Conservation (phyloP, 106 monocot species). For the Triglochin maritima region DNA sequence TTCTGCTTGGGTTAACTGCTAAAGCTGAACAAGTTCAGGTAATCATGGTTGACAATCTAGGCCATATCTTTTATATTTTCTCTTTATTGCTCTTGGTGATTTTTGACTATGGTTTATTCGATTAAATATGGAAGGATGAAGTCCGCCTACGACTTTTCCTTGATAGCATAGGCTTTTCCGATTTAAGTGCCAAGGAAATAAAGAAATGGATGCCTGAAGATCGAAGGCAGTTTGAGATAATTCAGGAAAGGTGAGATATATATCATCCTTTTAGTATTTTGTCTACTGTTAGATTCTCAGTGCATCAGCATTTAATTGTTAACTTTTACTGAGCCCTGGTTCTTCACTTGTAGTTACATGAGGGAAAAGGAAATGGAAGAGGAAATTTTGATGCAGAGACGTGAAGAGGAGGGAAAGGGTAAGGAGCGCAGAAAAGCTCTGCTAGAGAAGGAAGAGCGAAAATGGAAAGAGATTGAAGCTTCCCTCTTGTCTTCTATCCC, state of each 20-base stretch:
- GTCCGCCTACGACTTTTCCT: conserved; percentile 94
- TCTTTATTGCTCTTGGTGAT: neutral
- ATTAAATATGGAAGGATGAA: conserved; percentile 62
- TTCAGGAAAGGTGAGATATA: conserved; percentile 74
- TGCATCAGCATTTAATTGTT: neutral
- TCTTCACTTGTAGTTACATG: conserved; percentile 57
- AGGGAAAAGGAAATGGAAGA: conserved; percentile 99
- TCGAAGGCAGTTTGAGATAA: conserved; percentile 81
- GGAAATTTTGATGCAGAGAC: conserved; percentile 89
- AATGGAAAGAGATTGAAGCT: conserved; percentile 95
- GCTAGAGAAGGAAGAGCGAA: conserved; percentile 86
- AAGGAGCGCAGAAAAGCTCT: conserved; percentile 94
- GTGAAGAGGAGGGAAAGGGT: conserved; percentile 94
- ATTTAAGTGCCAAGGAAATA: conserved; percentile 92
- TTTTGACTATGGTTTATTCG: neutral
- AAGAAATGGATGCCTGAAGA: conserved; percentile 99
- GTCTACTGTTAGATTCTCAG: neutral
- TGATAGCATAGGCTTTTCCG: conserved; percentile 91
- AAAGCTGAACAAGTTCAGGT: conserved; percentile 95
- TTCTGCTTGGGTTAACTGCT: conserved; percentile 95
- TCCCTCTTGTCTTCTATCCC: conserved; percentile 87
- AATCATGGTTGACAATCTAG: neutral
- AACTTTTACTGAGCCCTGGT: conserved; percentile 1
- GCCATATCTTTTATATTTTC: neutral
- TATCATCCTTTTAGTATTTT: neutral